Conservation (phyloP, 768 basidiomycete species). For the Tricholoma bakamatsutake region DNA sequence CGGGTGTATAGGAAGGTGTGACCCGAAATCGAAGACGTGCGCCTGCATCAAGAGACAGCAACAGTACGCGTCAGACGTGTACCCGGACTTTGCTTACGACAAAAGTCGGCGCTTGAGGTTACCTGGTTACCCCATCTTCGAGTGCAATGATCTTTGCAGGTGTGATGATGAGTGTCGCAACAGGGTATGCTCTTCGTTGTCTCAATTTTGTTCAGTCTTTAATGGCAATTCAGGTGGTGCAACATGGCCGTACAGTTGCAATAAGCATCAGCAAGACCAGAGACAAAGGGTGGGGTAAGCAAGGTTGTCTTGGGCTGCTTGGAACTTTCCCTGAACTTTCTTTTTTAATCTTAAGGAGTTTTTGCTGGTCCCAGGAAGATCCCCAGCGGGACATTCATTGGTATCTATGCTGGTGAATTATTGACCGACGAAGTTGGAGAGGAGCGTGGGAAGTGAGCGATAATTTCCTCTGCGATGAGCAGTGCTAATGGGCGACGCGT, state of each 20-base stretch:
- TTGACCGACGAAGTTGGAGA: constrained; percentile 65
- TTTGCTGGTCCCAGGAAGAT: constrained; percentile 65
- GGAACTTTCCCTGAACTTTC: constrained; percentile 1
- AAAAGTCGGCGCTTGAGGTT: constrained; percentile 46
- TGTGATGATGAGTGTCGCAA: constrained; percentile 82
- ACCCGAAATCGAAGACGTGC: constrained; percentile 70
- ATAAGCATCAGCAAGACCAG: constrained; percentile 66
- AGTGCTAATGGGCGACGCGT: neutral
- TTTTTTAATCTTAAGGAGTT: constrained; percentile 43
- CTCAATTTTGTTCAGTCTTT: neutral
- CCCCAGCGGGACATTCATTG: constrained; percentile 63
- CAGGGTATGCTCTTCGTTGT: constrained; percentile 44
- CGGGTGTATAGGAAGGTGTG: constrained; percentile 68
- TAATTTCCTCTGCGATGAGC: neutral
- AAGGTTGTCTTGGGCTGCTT: neutral
- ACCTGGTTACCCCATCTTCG: constrained; percentile 62
- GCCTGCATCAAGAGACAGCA: constrained; percentile 59
- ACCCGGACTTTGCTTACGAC: constrained; percentile 64
- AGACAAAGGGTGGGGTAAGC: constrained; percentile 82
- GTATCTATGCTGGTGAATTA: constrained; percentile 83
- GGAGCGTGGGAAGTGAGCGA: constrained; percentile 57
- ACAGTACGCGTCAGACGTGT: constrained; percentile 28
- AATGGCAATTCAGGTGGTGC: constrained; percentile 57
- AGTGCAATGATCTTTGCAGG: constrained; percentile 78
- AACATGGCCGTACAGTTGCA: constrained; percentile 61